Conservation (phyloP, 2,329 filamentous ascomycete species). For the Gaeumannomyces tritici region DNA sequence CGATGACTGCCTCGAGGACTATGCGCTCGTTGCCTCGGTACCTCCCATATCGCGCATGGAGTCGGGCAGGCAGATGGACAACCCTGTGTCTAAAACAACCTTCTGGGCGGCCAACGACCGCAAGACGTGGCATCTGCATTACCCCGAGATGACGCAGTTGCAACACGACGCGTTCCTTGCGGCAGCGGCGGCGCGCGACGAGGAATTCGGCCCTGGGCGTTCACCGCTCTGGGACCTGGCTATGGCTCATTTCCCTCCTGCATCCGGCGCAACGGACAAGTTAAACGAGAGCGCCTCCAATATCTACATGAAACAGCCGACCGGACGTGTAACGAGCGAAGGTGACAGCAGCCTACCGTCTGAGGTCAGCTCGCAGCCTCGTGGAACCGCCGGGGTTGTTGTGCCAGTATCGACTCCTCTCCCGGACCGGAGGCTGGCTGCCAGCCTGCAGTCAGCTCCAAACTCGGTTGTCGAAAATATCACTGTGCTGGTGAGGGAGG, state of each 20-base stretch:
- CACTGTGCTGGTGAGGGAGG: slow-evolving; percentile 54
- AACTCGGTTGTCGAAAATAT: slow-evolving; percentile 57
- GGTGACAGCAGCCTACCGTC: neutral
- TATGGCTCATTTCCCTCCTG: slow-evolving; percentile 48
- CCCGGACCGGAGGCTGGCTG: slow-evolving; percentile 19
- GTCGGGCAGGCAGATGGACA: slow-evolving; percentile 48
- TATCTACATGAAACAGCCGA: neutral
- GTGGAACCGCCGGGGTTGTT: neutral
- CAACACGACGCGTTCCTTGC: slow-evolving; percentile 45
- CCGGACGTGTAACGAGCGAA: neutral
- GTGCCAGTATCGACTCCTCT: neutral
- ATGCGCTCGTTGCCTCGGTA: slow-evolving; percentile 35
- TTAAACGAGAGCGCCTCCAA: neutral
- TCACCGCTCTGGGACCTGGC: slow-evolving; percentile 45
- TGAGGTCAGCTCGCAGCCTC: neutral
- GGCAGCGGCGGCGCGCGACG: slow-evolving; percentile 38
- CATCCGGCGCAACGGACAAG: neutral
- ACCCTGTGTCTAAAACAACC: slow-evolving; percentile 42
- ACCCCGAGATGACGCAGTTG: slow-evolving; percentile 54
- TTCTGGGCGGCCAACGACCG: slow-evolving; percentile 48
- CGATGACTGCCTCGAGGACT: slow-evolving; percentile 35
- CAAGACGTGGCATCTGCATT: slow-evolving; percentile 49
- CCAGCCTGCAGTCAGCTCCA: slow-evolving; percentile 53
- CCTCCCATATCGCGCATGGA: slow-evolving; percentile 37
- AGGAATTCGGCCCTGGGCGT: slow-evolving; percentile 39